Percentiles rank a stretch among this genome's conserved stretches.
Conservation (phyloP, 1,284 basidiomycete genomes). For the Ceratobasidium sp. region DNA sequence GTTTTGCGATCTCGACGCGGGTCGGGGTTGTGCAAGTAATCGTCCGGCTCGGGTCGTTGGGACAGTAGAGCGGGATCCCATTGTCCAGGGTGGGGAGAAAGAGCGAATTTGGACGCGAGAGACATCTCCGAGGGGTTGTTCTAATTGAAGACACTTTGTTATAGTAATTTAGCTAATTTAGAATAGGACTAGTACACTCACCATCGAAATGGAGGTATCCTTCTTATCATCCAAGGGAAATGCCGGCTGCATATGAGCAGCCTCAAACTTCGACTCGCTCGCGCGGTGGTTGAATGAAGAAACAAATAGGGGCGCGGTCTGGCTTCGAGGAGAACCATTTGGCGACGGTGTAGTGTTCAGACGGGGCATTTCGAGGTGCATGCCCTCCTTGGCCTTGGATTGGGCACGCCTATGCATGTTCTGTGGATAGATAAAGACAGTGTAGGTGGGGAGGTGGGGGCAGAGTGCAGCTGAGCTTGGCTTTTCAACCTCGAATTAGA, state of each 20-base stretch:
- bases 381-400: not conserved
- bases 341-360: not conserved
- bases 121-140: constrained; percentile 13
- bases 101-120: constrained; percentile 43
- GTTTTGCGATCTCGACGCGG: constrained; percentile 72
- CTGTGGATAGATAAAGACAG: not conserved
- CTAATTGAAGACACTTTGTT: not conserved
- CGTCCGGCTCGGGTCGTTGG: constrained; percentile 53
- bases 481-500: no score
- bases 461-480: no score
- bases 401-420: not conserved
- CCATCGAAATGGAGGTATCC: not conserved
- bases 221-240: not conserved
- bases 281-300: not conserved
- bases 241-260: constrained; percentile 1
- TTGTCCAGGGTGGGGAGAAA: constrained; percentile 47
- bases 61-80: constrained; percentile 46
- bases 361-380: not conserved
- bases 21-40: constrained; percentile 58
- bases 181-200: not conserved
- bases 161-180: not conserved
- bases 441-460: not conserved
- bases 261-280: not conserved
- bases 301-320: not conserved
- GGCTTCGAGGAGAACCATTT: not conserved